Conservation (phyloP, 306 rosid genomes). For the Quercus rubra region DNA sequence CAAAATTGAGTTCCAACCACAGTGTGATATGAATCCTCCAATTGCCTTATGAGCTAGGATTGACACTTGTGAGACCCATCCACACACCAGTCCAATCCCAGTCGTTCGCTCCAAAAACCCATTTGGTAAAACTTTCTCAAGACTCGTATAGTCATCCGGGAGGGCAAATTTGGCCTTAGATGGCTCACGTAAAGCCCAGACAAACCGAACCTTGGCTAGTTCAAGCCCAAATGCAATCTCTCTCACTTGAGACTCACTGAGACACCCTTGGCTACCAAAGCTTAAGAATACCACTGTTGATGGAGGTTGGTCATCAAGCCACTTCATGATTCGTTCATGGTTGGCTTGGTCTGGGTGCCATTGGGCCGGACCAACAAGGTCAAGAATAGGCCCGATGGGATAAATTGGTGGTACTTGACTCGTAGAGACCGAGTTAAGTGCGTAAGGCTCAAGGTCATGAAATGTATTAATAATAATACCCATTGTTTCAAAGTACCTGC, state of each 20-base stretch:
- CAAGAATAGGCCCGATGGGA: slow-evolving; percentile 36
- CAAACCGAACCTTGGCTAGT: slow-evolving; percentile 26
- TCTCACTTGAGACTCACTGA: slow-evolving; percentile 15
- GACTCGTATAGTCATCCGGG: slow-evolving; percentile 16
- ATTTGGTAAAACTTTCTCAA: slow-evolving; percentile 12
- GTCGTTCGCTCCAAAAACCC: slow-evolving; percentile 43
- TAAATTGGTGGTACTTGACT: slow-evolving; percentile 9
- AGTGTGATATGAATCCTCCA: slow-evolving; percentile 62
- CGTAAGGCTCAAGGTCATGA: slow-evolving; percentile 34
- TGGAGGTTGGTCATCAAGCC: slow-evolving; percentile 30
- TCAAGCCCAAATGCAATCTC: slow-evolving; percentile 42
- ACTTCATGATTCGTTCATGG: neutral
- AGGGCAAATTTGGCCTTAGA: slow-evolving; percentile 29
- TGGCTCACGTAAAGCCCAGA: slow-evolving; percentile 47
- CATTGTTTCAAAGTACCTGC: slow-evolving; percentile 33
- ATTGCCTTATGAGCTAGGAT: slow-evolving; percentile 39
- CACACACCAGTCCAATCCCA: slow-evolving; percentile 43
- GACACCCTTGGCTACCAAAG: slow-evolving; percentile 43
- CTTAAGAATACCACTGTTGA: slow-evolving; percentile 34
- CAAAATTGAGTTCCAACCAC: slow-evolving; percentile 67
- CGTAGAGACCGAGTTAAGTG: slow-evolving; percentile 17
- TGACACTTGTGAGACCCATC: slow-evolving; percentile 52
- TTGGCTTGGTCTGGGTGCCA: slow-evolving; percentile 23
- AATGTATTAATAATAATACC: slow-evolving; percentile 48
- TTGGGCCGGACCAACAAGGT: slow-evolving; percentile 23